phyloP scores from a whole-genome alignment of 306 rosid genomes.

The Glycine latifolia region DNA sequence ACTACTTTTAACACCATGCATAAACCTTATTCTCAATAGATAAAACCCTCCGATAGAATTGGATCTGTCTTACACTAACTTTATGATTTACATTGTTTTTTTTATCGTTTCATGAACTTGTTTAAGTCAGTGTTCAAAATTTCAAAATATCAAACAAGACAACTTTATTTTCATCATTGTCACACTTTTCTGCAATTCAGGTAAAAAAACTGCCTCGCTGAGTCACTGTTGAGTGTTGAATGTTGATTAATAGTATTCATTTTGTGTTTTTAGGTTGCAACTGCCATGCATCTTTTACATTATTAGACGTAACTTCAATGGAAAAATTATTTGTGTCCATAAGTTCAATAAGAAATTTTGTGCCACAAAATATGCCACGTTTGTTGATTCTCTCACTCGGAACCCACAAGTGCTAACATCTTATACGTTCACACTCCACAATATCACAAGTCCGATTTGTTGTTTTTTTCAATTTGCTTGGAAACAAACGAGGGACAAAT shows the following conservation, averaged over 20 bases:
- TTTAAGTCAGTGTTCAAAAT: neutral
- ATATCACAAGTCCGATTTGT: neutral
- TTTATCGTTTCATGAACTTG: neutral
- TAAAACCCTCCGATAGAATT: neutral
- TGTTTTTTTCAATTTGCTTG: neutral
- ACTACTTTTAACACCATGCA: too few species aligned
- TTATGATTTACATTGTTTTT: neutral
- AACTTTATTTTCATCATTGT: neutral
- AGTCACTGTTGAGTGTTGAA: neutral
- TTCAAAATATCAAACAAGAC: neutral
- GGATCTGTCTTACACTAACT: neutral
- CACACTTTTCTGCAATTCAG: neutral
- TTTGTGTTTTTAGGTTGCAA: neutral
- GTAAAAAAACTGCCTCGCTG: neutral
- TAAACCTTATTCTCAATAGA: too few species aligned
- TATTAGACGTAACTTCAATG: neutral
- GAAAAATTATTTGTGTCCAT: constrained; percentile 13
- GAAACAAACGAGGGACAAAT: constrained; percentile 5
- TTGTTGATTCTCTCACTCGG: too few species aligned
- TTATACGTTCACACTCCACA: too few species aligned
- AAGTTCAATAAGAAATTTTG: neutral
- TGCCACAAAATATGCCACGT: constrained; percentile 44
- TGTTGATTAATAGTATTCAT: neutral
- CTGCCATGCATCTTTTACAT: neutral
- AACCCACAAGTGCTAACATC: too few species aligned